Evolutionary conservation across 2,329 filamentous ascomycete species (phyloP).

Genomic region (Helicocarpus griseus): DNA sequence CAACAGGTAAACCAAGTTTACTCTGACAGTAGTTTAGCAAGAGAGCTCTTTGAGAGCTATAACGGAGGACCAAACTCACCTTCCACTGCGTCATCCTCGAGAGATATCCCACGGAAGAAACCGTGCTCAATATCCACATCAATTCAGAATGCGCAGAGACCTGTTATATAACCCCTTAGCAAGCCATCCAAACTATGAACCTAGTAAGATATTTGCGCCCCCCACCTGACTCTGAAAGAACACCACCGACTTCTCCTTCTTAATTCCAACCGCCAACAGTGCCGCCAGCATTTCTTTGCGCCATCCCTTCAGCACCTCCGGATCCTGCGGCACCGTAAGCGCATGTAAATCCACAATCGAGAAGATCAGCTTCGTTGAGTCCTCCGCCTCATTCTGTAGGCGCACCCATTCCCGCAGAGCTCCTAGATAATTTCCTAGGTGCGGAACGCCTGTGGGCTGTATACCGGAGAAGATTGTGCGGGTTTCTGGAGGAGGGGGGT

Average conservation of each 20-base stretch:
- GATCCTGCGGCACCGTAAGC: constrained; percentile 67
- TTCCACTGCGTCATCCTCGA: constrained; percentile 99
- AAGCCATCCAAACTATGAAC: no score
- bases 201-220: no score
- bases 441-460: constrained; percentile 87
- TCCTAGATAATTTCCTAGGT: constrained; percentile 91
- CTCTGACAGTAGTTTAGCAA: constrained; percentile 41
- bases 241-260: constrained; percentile 64
- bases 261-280: constrained; percentile 72
- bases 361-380: constrained; percentile 54
- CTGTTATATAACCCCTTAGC: no score
- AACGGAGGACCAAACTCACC: constrained; percentile 39
- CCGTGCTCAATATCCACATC: constrained; percentile 94
- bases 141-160: constrained; percentile 74
- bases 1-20: constrained; percentile 58
- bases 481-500: constrained; percentile 8
- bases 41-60: neutral
- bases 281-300: constrained; percentile 69
- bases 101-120: constrained; percentile 86
- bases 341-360: constrained; percentile 92
- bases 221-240: constrained; percentile 85
- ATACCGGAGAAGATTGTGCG: constrained; percentile 84
- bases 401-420: constrained; percentile 78
- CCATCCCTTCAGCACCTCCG: constrained; percentile 50
- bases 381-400: constrained; percentile 55